These are phyloP conservation scores for Fusarium pilosicola DNA, from an alignment of 2,329 filamentous ascomycete genomes.

Conservation along the genomic window DNA sequence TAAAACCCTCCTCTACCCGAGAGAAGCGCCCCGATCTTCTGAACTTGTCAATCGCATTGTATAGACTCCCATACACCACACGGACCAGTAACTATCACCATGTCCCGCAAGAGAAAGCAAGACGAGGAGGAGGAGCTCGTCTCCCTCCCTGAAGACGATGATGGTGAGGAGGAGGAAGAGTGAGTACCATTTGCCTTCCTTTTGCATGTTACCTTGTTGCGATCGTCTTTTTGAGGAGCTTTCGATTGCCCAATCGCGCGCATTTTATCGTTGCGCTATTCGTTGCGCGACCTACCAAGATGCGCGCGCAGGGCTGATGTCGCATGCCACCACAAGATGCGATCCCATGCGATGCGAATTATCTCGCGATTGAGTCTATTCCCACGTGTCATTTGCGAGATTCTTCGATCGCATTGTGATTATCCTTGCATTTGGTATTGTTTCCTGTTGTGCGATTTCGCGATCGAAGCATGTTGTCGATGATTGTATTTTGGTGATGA, in stretches of 20 bases:
- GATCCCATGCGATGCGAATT: constrained; percentile 1
- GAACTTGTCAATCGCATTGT: constrained; percentile 21
- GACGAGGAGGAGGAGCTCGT: constrained; percentile 65
- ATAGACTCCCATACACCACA: constrained; percentile 10
- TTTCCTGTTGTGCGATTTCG: not conserved
- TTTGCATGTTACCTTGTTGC: constrained; percentile 1
- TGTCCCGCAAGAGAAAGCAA: constrained; percentile 66
- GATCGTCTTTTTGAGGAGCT: constrained; percentile 1
- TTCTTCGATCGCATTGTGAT: not conserved
- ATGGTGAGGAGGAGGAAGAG: constrained; percentile 65
- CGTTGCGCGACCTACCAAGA: constrained; percentile 26
- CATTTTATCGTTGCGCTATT: constrained; percentile 9
- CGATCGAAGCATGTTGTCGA: not conserved
- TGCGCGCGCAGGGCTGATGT: constrained; percentile 35
- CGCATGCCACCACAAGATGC: constrained; percentile 27
- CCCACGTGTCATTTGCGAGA: not conserved
- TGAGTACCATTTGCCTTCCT: constrained; percentile 49
- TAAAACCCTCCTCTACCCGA: constrained; percentile 24
- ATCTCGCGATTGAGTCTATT: constrained; percentile 2
- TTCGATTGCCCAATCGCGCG: constrained; percentile 27
- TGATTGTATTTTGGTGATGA: constrained; percentile 3
- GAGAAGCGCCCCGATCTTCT: constrained; percentile 14
- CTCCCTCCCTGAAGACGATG: constrained; percentile 62
- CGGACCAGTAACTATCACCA: constrained; percentile 40
- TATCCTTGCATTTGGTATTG: not conserved